Evolutionary conservation across 2,329 filamentous ascomycete genomes (phyloP).

Genomic region (Fusarium pseudoanthophilum): DNA sequence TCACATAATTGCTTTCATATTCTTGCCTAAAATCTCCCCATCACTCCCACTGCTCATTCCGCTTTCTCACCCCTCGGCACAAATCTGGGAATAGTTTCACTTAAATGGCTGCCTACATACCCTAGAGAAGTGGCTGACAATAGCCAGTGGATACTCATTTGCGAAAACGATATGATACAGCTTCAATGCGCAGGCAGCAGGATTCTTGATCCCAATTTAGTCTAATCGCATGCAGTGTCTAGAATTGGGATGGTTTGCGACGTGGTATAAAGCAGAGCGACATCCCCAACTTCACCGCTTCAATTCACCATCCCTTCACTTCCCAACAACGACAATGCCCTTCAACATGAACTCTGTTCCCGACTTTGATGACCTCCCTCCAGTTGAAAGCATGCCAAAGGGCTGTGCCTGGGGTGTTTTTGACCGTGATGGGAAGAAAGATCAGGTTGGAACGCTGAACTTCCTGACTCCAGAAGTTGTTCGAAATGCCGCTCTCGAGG

Average conservation of each 20-base stretch:
- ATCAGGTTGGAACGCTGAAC: slow-evolving; percentile 63
- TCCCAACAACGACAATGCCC: background rate
- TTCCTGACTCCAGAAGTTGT: slow-evolving; percentile 59
- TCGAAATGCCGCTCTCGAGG: slow-evolving; percentile 36
- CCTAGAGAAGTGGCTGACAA: background rate
- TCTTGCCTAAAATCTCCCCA: accelerated
- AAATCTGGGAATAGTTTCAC: background rate
- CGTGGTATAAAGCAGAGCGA: slow-evolving; percentile 8
- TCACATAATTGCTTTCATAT: too few relatives aligned
- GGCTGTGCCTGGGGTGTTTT: slow-evolving; percentile 65
- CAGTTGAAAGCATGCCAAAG: slow-evolving; percentile 56
- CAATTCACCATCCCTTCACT: background rate
- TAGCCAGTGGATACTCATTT: slow-evolving; percentile 19
- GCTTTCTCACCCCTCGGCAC: accelerated
- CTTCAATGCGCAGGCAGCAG: background rate
- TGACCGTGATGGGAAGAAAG: slow-evolving; percentile 57
- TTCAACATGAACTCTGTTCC: slow-evolving; percentile 11
- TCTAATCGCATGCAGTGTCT: background rate
- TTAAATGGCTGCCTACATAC: background rate
- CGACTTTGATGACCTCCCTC: slow-evolving; percentile 27
- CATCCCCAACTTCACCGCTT: background rate
- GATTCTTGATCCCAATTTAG: background rate
- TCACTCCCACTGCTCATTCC: too few relatives aligned
- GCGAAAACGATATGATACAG: slow-evolving; percentile 1
- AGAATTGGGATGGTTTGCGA: background rate